Evolutionary conservation across 495 filamentous ascomycete genomes (phyloP), one percentile per base, ranked within the genome.

Genomic region (Evansstolkia leycettana): DNA sequence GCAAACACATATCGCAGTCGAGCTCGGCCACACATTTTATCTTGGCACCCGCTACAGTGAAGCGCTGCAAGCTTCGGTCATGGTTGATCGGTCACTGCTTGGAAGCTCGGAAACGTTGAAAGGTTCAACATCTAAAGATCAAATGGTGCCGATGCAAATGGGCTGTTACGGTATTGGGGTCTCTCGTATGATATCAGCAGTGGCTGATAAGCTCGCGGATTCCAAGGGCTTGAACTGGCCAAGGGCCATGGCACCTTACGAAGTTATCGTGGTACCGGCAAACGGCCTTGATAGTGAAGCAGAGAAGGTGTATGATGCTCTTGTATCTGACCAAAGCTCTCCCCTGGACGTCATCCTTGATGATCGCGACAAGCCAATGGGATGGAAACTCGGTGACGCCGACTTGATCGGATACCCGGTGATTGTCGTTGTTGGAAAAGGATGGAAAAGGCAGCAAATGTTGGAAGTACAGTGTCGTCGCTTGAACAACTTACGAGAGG

Each of bases 151-250:
- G 0, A 70, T 95, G 56, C 72, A 90, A 36, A 95, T 96, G 89
- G 90, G 90, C 31, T 98, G 92, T 44, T 82, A 96, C 46, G 90
- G 90, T 1, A 94, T 98, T 39, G 90, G 90, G 0, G 71, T 98
- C 15, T 94, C 88, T 1, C 80, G 90, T 19, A 75, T 98, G 55
- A 80, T 98, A 40, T 86, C 78, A 3, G 85, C 90, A 4, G 73
- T 89, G 2, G 85, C 90, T 0, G 77, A 86, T 37, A 52, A 65
- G 5, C 59, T 87, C n/a, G 65, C 75, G 0, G 82, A 90, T 44
- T 43, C 69, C 2, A 75, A 68, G 33, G 90, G 90, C 0, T 65
- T 98, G 10, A 87, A 84, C 46, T 98, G 90, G 90, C 90, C 90
- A 0, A 65, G 76, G 1, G 76, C 65, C 10, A 84, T 94, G 36